phyloP scores from a whole-genome alignment of 129 eudicot species.

The Flaveria trinervia region DNA sequence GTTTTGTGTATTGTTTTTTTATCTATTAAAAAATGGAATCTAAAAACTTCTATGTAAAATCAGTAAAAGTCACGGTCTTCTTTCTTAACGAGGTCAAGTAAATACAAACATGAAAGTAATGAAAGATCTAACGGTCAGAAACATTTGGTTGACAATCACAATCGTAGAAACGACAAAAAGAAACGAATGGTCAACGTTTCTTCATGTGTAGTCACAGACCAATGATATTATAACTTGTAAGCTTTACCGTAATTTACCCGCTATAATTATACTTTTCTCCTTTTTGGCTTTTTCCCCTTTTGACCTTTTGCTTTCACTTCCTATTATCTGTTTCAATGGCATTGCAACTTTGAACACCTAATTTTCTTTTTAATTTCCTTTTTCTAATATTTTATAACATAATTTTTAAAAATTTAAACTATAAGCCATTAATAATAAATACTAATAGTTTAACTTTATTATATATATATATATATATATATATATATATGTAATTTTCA shows the following conservation, averaged over 20 bases:
- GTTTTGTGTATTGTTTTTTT: no score
- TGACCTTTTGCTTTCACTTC: conserved; percentile 31
- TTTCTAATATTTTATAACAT: no score
- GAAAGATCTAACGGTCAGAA: conserved; percentile 33
- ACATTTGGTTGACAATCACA: conserved; percentile 27
- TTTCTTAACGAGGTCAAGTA: not conserved
- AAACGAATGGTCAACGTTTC: conserved; percentile 26
- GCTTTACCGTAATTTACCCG: conserved; percentile 27
- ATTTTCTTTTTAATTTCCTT: no score
- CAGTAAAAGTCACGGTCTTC: not conserved
- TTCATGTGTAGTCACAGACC: not conserved
- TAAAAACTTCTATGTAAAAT: not conserved
- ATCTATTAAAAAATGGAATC: not conserved
- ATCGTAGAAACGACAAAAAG: conserved; percentile 25
- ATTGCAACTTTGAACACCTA: not conserved
- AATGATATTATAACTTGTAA: not conserved
- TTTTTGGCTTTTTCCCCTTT: conserved; percentile 23
- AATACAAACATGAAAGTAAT: not conserved
- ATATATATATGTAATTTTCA: no score
- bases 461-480: no score
- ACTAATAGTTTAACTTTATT: no score
- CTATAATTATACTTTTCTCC: conserved; percentile 17
- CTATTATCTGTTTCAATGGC: not conserved
- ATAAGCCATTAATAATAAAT: no score
- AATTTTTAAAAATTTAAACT: no score